Percentiles rank a stretch among this genome's conserved stretches.
Conservation (phyloP, 805 yeast species). For the Pichia californica region DNA sequence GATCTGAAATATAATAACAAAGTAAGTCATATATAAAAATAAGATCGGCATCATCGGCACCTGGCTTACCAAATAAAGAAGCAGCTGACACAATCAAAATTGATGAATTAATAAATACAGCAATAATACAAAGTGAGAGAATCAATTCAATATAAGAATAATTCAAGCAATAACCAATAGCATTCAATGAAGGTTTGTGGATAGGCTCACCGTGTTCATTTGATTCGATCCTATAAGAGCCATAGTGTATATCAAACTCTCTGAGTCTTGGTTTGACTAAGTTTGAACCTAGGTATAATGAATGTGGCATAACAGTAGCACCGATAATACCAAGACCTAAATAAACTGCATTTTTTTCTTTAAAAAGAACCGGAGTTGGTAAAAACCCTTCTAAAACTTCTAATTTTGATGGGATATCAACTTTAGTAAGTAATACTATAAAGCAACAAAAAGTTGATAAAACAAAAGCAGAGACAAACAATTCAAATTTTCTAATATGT, state of each 20-base stretch:
- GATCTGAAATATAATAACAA: conserved; percentile 53
- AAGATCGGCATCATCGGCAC: conserved; percentile 74
- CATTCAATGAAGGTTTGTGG: conserved; percentile 66
- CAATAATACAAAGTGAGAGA: conserved; percentile 68
- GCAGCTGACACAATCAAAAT: conserved; percentile 80
- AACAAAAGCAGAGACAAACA: conserved; percentile 66
- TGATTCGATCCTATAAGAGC: conserved; percentile 10
- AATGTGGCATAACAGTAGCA: conserved; percentile 95
- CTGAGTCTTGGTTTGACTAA: conserved; percentile 77
- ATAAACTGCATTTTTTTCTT: conserved; percentile 61
- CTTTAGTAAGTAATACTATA: conserved; percentile 56
- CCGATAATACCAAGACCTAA: conserved; percentile 81
- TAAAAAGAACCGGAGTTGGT: conserved; percentile 51
- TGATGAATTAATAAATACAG: conserved; percentile 80
- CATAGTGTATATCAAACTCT: conserved; percentile 55
- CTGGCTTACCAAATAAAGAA: conserved; percentile 63
- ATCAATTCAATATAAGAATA: conserved; percentile 69
- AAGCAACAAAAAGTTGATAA: conserved; percentile 72
- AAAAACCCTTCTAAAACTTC: conserved; percentile 60
- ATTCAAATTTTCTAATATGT: conserved; percentile 71
- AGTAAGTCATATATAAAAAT: conserved; percentile 69
- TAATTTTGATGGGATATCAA: conserved; percentile 45
- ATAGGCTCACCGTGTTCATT: conserved; percentile 16
- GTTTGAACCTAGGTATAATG: conserved; percentile 78
- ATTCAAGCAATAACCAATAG: conserved; percentile 65